Evolutionary conservation across 192 early-diverging fungal species (phyloP).

Genomic region (Phycomyces blakesleeanus): DNA sequence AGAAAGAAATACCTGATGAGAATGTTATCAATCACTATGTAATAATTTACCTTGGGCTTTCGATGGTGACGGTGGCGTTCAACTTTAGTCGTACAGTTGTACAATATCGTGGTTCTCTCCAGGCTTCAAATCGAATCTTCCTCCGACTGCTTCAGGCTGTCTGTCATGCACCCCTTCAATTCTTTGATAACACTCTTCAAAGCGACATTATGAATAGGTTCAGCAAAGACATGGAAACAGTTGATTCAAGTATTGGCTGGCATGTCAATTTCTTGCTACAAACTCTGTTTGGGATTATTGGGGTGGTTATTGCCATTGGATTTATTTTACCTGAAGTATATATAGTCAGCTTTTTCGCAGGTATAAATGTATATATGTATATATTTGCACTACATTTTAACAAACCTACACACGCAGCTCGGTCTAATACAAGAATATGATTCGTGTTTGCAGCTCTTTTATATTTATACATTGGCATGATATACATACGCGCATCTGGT

Average conservation of each 20-base stretch:
- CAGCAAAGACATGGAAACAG: constrained; percentile 73
- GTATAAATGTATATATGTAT: too few species aligned
- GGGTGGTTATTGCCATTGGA: constrained; percentile 44
- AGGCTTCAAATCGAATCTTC: constrained; percentile 56
- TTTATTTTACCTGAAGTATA: constrained; percentile 47
- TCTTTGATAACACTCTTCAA: constrained; percentile 77
- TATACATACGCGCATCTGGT: constrained; percentile 44
- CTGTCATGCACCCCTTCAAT: constrained; percentile 63
- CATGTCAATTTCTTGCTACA: constrained; percentile 41
- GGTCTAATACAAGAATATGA: background rate
- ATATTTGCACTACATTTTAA: too few species aligned
- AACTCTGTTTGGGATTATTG: constrained; percentile 36
- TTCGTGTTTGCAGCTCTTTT: constrained; percentile 10
- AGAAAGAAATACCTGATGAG: background rate
- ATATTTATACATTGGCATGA: constrained; percentile 21
- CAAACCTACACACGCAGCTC: background rate
- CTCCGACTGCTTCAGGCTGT: constrained; percentile 49
- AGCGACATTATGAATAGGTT: constrained; percentile 84
- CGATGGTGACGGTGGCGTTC: constrained; percentile 41
- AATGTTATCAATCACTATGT: constrained; percentile 10
- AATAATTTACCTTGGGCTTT: constrained; percentile 18
- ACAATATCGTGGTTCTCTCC: constrained; percentile 46
- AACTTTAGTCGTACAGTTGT: constrained; percentile 46
- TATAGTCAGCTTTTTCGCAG: constrained; percentile 10
- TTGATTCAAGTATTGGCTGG: constrained; percentile 52